phyloP scores from a whole-genome alignment of 2,329 filamentous ascomycete species.

The Xylaria sp. region DNA sequence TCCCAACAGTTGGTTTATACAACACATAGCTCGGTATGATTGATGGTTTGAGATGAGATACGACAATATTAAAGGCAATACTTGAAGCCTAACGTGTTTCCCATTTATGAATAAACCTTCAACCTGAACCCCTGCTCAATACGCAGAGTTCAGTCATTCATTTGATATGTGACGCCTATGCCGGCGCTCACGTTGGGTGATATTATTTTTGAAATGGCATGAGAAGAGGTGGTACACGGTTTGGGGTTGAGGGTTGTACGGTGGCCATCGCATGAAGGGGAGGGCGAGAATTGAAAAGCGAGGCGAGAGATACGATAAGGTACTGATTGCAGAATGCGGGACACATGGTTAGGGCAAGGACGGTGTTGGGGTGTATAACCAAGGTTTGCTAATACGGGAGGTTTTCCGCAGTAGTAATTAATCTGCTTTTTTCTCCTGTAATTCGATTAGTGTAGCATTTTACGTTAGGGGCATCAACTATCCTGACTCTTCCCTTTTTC shows the following conservation, averaged over 20 bases:
- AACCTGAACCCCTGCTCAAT: slow-evolving; percentile 24
- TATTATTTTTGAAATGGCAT: slow-evolving; percentile 28
- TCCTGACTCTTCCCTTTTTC: background rate
- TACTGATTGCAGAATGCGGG: slow-evolving; percentile 20
- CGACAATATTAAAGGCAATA: slow-evolving; percentile 36
- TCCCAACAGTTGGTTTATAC: slow-evolving; percentile 38
- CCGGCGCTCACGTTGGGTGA: slow-evolving; percentile 26
- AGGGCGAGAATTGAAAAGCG: slow-evolving; percentile 10
- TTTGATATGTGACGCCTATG: slow-evolving; percentile 26
- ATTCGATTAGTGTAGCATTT: slow-evolving; percentile 21
- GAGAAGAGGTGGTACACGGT: slow-evolving; percentile 12
- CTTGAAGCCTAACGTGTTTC: slow-evolving; percentile 33
- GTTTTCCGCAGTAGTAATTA: slow-evolving; percentile 26
- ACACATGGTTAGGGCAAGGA: slow-evolving; percentile 24
- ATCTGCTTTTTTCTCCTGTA: slow-evolving; percentile 27
- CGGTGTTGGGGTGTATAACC: slow-evolving; percentile 36
- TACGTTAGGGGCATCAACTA: background rate
- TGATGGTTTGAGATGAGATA: slow-evolving; percentile 44
- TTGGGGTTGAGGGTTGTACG: slow-evolving; percentile 5
- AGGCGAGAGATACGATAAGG: slow-evolving; percentile 13
- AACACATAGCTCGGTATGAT: slow-evolving; percentile 41
- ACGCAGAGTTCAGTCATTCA: slow-evolving; percentile 25
- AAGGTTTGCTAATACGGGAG: slow-evolving; percentile 29
- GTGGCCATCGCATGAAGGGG: background rate
- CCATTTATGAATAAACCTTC: slow-evolving; percentile 35